Evolutionary conservation across 2,329 filamentous ascomycete genomes (phyloP), one percentile per base, ranked within the genome.

Genomic region (Colletotrichum agaves): DNA sequence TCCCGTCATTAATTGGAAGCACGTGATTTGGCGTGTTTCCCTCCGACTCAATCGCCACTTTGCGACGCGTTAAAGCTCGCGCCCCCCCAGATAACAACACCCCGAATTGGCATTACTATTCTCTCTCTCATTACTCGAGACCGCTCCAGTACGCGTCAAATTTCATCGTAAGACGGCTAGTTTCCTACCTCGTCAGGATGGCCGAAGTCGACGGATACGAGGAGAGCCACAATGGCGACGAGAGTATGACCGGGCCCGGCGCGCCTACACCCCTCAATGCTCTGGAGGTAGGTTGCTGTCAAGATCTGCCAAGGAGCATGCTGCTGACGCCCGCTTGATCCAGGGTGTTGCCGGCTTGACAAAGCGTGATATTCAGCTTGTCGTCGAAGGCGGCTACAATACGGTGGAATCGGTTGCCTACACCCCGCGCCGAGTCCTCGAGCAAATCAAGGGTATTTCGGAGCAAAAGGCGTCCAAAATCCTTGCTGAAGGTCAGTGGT

Each of bases 361-460:
- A n/a, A 94, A 94, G 73, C 90, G 97, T 75, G 96, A 99, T 77
- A 97, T 98, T 73, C 96, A 98, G 77, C 84, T 98, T 43, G 89
- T 99, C 21, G 84, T 97, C 17, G 95, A 98, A 75, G 94, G 93
- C 43, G 96, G 96, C 5, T 98, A 90, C 79, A 93, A 98, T 78
- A 99, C 96, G 0, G 94, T 99, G 41, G 96, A 99, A 80, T 91
- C 94, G 2, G 92, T 99, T 69, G 96, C 96, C 56, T 99, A 99
- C 77, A 98, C 89, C 3, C 88, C 96, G 77, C 92, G 87, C 60
- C 89, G 95, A 75, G 84, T 91, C 63, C 83, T 99, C 17, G 95
- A 99, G 79, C 93, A 97, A 78, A 95, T 99, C 80, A 99, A 98
- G 79, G 96, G 96, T 64, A 97, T 99, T 37, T 99, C 96, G 1